These are phyloP conservation scores for Coemansia sp. DNA, from an alignment of 192 early-diverging fungal genomes.

Conservation along the genomic window DNA sequence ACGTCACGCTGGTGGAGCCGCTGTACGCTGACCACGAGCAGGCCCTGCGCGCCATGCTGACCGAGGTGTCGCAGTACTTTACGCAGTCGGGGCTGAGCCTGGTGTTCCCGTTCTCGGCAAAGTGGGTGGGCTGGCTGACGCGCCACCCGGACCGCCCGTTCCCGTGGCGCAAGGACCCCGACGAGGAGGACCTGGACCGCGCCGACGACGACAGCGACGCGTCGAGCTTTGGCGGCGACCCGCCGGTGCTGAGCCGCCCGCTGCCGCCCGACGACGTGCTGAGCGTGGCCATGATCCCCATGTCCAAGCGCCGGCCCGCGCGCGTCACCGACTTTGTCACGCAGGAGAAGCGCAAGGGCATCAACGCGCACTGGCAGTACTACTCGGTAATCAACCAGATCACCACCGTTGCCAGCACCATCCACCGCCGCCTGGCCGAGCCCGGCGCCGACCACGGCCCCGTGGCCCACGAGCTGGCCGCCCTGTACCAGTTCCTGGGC, in stretches of 20 bases:
- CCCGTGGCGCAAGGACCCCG: constrained; percentile 49
- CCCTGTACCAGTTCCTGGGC: constrained; percentile 49
- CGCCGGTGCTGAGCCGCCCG: constrained; percentile 37
- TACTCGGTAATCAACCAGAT: constrained; percentile 53
- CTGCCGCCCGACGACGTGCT: constrained; percentile 43
- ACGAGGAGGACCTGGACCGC: constrained; percentile 20
- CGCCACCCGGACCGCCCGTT: constrained; percentile 44
- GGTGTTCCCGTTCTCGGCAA: constrained; percentile 49
- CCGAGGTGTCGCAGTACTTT: constrained; percentile 49
- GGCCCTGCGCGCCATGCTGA: constrained; percentile 34
- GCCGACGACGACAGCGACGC: constrained; percentile 7
- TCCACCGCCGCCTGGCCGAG: constrained; percentile 26
- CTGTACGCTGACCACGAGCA: constrained; percentile 32
- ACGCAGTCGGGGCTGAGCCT: constrained; percentile 37
- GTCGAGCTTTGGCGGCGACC: constrained; percentile 46
- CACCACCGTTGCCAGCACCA: constrained; percentile 29
- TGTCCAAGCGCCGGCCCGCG: constrained; percentile 36
- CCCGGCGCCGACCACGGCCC: constrained; percentile 34
- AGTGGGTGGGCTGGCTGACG: constrained; percentile 46
- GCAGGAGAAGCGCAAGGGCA: constrained; percentile 43
- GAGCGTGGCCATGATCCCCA: constrained; percentile 46
- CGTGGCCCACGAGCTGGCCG: constrained; percentile 45
- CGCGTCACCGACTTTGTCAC: constrained; percentile 40
- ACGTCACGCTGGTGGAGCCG: constrained; percentile 2
- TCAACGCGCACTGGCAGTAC: constrained; percentile 53